Evolutionary conservation across 495 filamentous ascomycete species (phyloP).

Genomic region (Hyaloscypha finlandica): DNA sequence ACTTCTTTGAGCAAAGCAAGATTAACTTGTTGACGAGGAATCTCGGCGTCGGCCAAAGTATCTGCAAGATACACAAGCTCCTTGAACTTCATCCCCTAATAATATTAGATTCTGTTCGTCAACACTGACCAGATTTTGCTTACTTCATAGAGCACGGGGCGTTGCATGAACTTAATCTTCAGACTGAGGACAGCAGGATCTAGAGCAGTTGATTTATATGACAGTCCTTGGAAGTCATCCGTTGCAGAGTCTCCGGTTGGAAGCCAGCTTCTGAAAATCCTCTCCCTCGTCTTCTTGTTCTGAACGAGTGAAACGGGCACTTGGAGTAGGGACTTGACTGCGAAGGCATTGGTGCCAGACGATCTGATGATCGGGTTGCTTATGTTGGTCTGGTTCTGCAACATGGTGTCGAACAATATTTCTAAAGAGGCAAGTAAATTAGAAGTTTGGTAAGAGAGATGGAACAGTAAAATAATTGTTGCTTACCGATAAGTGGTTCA

Average conservation of each 20-base stretch:
- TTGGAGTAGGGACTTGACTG: constrained; percentile 22
- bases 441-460: not conserved
- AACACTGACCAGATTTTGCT: constrained; percentile 3
- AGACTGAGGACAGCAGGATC: constrained; percentile 41
- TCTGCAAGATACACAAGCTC: constrained; percentile 38
- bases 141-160: constrained; percentile 52
- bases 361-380: constrained; percentile 23
- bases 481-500: constrained; percentile 16
- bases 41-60: constrained; percentile 19
- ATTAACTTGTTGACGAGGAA: constrained; percentile 17
- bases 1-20: constrained; percentile 36
- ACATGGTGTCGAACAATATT: constrained; percentile 28
- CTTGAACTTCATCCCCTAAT: constrained; percentile 39
- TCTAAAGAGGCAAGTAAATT: constrained; percentile 6
- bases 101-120: not conserved
- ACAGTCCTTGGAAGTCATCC: not conserved
- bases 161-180: constrained; percentile 48
- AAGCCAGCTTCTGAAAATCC: constrained; percentile 35
- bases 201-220: constrained; percentile 8
- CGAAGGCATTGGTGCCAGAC: constrained; percentile 19
- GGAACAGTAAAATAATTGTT: not conserved
- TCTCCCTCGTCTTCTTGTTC: constrained; percentile 40
- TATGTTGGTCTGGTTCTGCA: constrained; percentile 10
- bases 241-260: not conserved
- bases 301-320: constrained; percentile 26